Evolutionary conservation across 2,329 filamentous ascomycete species (phyloP), one percentile per base, ranked within the genome.

Genomic region (Aspergillus sp.): DNA sequence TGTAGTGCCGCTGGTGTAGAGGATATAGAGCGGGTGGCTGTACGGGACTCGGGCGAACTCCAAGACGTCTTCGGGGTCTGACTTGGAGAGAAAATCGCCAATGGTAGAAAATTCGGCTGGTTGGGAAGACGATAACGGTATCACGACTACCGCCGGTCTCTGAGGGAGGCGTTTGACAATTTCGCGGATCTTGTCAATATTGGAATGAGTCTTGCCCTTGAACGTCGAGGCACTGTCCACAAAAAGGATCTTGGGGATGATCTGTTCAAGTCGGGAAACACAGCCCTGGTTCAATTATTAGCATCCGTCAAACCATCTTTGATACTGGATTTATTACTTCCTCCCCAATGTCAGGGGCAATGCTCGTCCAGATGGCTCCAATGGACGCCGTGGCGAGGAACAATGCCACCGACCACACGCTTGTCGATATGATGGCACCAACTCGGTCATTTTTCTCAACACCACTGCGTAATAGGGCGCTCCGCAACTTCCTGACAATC

Each of bases 361-460:
- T 75, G 10, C 67, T 74, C 1, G 73, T 75, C 62, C 73, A 78
- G 42, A 77, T 71, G 4, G 72, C 74, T 4, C 74, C 75, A 20
- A 77, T 70, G 14, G 68, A 69, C 3, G 73, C 72, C 19, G 63
- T 64, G 9, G 73, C 74, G 42, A 77, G 66, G 47, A 75, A 74
- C 5, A 77, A 57, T 0, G 74, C 69, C 54, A 76, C 67, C 0
- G 71, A 71, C 66, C 71, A 73, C 6, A 74, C 66, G 25, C 72
- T 75, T 11, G 73, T 77, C 6, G 72, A 71, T 32, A 77, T 73
- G 4, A 76, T 60, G 2, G 73, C 75, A 31, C 73, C 34, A 13
- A 38, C 34, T 2, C 34, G 34, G 9, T 38, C 11, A 1, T 13
- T 13, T 5, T n/a, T 5, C 6, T 17, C 14, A 9, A 38, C 13